Evolutionary conservation across 257 asterid species (phyloP), one percentile per base, ranked within the genome.

Genomic region (Scutellaria baicalensis): DNA sequence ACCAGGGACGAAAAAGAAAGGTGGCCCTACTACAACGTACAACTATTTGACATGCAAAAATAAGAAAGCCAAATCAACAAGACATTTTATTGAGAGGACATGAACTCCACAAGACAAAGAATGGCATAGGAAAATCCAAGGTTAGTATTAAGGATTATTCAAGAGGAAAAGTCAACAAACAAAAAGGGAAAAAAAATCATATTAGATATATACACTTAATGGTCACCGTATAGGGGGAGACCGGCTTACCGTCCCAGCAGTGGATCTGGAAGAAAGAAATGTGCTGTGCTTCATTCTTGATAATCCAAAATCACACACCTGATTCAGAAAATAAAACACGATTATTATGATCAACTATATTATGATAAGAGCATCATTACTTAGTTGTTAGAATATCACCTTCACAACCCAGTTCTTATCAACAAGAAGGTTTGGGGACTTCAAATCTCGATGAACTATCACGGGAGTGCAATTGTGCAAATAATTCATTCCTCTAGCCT

Each of bases 401-500:
- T 93, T 93, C 59, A 90, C 97, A 74, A 88, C 95, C 97, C 98
- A 93, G 77, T 93, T 90, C 84, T 84, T 93, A 79, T 93, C 98
- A 71, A 93, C 98, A 12, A 93, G 95, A 85, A 93, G 96, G 83
- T 93, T 93, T 43, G 98, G 97, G 71, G 98, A 85, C 91, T 93
- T 93, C 78, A 93, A 83, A 85, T 93, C 98, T 62, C 98, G 96
- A 76, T 93, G 98, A 66, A 93, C 98, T 68, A 93, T 88, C 75
- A 90, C 84, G 0, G 98, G 98, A 27, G 86, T 80, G 88, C 88
- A 85, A 71, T 85, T 93, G 86, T 93, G 98, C 79, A 93, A 85
- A 83, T 93, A 93, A 85, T 93, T 93, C 98, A 93, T 93, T 62
- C 98, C 98, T 68, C 97, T 82, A 67, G 96, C 98, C 98, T 93